Evolutionary conservation across 345 rosid genomes (phyloP), one percentile per base, ranked within the genome.

Genomic region (Noccaea bulbosa): DNA sequence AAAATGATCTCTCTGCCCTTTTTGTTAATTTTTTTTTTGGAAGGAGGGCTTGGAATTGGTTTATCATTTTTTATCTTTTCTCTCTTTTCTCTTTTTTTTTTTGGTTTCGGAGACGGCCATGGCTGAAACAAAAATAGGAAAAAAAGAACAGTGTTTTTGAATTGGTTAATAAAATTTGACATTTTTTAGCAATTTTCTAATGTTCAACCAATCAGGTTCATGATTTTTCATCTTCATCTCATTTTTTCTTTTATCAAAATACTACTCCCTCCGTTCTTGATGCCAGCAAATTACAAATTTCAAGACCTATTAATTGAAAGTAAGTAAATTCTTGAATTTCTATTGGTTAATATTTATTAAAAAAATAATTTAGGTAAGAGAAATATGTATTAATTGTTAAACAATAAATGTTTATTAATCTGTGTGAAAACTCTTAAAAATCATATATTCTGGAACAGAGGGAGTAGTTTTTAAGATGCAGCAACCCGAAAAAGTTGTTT

Each of bases 21-120:
- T 61, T 68, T 61, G 74, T 68, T 75, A 67, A 73, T 60, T 67
- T 64, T 69, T 74, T 74, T 74, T 27, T 75, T 74, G 70, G 70
- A 68, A 68, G 27, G 58, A 68, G 78, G 73, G 69, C 65, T 61
- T 74, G 57, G 32, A 74, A 34, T 45, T 68, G 59, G 68, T 69
- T 37, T 50, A 38, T 72, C 53, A n/a, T 65, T 49, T 64, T 39
- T 56, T 8, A 8, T 51, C 11, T 11, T 8, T 14, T 51, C 11
- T 11, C 2, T 12, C 7, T 33, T 10, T 3, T 30, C 16, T 4
- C 17, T 56, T 58, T 53, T 14, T 5, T 32, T 56, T 58, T 53
- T 14, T 5, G 70, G 70, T 68, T 54, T 62, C 30, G 32, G 46
- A 75, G 16, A 75, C 74, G 3, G 50, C 17, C 57, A 38, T 75